Evolutionary conservation across 163 green algal genomes (phyloP).

Genomic region (Scenedesmus sp.): DNA sequence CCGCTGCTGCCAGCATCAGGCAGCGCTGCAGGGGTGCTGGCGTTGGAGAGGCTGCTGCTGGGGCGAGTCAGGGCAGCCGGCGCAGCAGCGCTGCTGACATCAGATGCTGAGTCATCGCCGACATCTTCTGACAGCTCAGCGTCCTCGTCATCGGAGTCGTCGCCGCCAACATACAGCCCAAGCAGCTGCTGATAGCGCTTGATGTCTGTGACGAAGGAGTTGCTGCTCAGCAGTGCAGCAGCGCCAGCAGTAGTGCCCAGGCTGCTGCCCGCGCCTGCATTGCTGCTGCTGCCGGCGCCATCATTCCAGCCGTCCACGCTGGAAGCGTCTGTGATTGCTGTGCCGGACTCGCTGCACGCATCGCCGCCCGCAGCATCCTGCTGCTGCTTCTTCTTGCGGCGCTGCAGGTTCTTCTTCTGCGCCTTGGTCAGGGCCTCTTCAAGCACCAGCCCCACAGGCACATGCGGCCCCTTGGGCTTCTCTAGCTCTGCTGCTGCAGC

Average conservation of each 20-base stretch:
- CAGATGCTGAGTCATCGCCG: conserved; percentile 15
- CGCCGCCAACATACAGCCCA: conserved; percentile 17
- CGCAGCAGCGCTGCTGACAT: neutral
- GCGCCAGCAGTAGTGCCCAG: neutral
- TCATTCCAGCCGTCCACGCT: neutral
- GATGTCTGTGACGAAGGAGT: conserved; percentile 17
- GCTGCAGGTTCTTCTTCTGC: conserved; percentile 47
- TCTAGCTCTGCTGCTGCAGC: neutral
- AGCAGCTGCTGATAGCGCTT: conserved; percentile 32
- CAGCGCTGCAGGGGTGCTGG: neutral
- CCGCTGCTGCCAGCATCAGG: neutral
- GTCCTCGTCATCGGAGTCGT: conserved; percentile 17
- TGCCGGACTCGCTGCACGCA: conserved; percentile 14
- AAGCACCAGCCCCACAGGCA: conserved; percentile 44
- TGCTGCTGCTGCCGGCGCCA: neutral
- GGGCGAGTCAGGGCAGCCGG: neutral
- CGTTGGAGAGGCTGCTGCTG: neutral
- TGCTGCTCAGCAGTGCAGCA: conserved; percentile 13
- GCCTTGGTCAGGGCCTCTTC: conserved; percentile 49
- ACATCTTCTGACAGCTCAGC: neutral
- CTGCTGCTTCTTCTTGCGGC: conserved; percentile 31
- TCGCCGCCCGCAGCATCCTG: neutral
- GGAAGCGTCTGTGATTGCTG: neutral
- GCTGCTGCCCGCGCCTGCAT: neutral
- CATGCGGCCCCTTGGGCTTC: neutral